Percentiles rank a stretch among this genome's conserved stretches.
These are phyloP conservation scores for Microsporum ferrugineum DNA, from an alignment of 2,329 filamentous ascomycete species.

Conservation along the genomic window DNA sequence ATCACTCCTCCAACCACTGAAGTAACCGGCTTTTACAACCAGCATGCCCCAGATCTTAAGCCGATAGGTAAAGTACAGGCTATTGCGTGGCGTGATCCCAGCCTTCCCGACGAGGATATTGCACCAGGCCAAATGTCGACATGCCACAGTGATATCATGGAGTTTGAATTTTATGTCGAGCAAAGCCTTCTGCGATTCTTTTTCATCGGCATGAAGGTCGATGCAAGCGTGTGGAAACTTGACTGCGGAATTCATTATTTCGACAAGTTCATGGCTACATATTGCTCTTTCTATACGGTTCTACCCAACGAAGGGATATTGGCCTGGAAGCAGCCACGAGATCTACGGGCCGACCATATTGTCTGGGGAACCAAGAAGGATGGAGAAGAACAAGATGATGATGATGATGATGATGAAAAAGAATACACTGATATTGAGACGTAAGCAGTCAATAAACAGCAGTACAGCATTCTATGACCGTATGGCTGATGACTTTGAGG, in stretches of 20 bases:
- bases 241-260: slow-evolving; percentile 54
- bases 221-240: slow-evolving; percentile 45
- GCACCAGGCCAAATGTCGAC: slow-evolving; percentile 21
- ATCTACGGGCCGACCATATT: slow-evolving; percentile 14
- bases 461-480: no score
- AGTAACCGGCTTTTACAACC: slow-evolving; percentile 38
- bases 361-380: slow-evolving; percentile 10
- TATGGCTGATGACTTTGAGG: no score
- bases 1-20: slow-evolving; percentile 40
- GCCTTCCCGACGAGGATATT: slow-evolving; percentile 29
- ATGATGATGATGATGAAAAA: background rate
- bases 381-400: slow-evolving; percentile 7
- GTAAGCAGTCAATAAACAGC: background rate
- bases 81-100: slow-evolving; percentile 39
- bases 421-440: background rate
- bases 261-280: slow-evolving; percentile 44
- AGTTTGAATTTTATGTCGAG: slow-evolving; percentile 56
- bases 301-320: slow-evolving; percentile 60
- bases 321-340: slow-evolving; percentile 49
- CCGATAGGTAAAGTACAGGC: slow-evolving; percentile 45
- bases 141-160: slow-evolving; percentile 1
- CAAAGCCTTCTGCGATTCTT: slow-evolving; percentile 46
- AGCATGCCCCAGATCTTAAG: slow-evolving; percentile 33
- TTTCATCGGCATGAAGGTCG: slow-evolving; percentile 54
- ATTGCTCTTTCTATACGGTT: slow-evolving; percentile 53